phyloP scores from a whole-genome alignment of 1,284 basidiomycete genomes.

The Papiliotrema flavescens region DNA sequence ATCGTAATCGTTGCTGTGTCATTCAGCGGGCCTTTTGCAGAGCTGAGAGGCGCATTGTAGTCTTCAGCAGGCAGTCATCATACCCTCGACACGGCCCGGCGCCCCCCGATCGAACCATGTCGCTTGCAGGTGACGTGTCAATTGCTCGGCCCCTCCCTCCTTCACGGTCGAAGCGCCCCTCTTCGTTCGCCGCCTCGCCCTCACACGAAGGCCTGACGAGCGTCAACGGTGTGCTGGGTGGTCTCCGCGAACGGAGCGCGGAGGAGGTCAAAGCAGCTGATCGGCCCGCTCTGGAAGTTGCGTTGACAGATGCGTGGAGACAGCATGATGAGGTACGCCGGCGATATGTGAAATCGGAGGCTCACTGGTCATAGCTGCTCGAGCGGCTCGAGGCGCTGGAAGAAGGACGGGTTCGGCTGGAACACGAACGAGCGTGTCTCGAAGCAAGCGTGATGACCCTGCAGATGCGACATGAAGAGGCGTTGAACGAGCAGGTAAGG shows the following conservation, averaged over 20 bases:
- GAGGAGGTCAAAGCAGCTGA: conserved; percentile 28
- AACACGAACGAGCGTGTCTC: conserved; percentile 11
- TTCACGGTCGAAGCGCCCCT: conserved; percentile 6
- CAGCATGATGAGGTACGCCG: conserved; percentile 32
- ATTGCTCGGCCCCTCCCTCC: conserved; percentile 14
- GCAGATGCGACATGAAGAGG: conserved; percentile 28
- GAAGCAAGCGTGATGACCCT: conserved; percentile 9
- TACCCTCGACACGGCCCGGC: too few species aligned
- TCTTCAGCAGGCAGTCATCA: too few species aligned
- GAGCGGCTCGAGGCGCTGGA: conserved; percentile 11
- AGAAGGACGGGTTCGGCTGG: background rate
- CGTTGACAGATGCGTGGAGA: conserved; percentile 33
- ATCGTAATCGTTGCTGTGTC: too few species aligned
- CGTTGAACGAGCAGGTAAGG: conserved; percentile 33
- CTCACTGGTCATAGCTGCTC: conserved; percentile 1
- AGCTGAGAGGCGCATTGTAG: too few species aligned
- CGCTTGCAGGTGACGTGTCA: background rate
- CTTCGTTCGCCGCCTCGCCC: background rate
- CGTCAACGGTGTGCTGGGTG: conserved; percentile 15
- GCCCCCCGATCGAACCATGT: background rate
- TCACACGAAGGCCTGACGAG: background rate
- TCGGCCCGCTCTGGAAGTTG: conserved; percentile 26
- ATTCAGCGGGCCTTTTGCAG: too few species aligned
- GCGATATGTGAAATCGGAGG: background rate
- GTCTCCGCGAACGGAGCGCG: conserved; percentile 32